Evolutionary conservation across 495 filamentous ascomycete genomes (phyloP), one percentile per base, ranked within the genome.

Genomic region (Annulohypoxylon bovei): DNA sequence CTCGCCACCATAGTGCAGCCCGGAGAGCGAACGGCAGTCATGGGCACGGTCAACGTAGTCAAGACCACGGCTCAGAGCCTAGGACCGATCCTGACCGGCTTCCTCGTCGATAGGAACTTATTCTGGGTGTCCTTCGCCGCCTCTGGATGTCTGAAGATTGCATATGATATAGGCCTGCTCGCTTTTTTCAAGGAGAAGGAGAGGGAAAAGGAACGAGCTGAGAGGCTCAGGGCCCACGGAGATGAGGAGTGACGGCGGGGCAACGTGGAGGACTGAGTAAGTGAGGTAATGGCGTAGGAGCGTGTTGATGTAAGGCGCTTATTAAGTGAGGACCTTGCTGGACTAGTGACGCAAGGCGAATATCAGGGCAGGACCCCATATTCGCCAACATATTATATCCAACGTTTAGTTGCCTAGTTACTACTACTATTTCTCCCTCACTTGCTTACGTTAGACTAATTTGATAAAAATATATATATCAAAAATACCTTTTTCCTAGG

Each of bases 51-150:
- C 4, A 89, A 91, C 70, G 88, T 92, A 12, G 82, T 92, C 49
- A 88, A 91, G 72, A 92, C 90, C 0, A 81, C 86, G 6, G 80
- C 86, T 11, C 83, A 89, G 74, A 88, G 86, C 67, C 77, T 85
- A 5, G 93, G 92, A 0, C 93, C 93, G 0, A 78, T 87, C 4
- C 80, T 92, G 11, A 97, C 93, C 0, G 93, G 93, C 11, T 68
- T 92, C 22, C 68, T 95, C 44, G 90, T 91, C 0, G 85, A 83
- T 0, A 82, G 82, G 16, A 81, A 85, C 11, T 74, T 82, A 20
- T 93, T 95, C 66, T 92, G 93, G 83, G 80, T 90, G 28, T 90
- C 91, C 0, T 97, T 95, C 79, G 82, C 91, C 3, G 81, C 86
- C 18, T 92, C 92, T 0, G 93, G 93, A 47, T 80, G 84, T 0